Evolutionary conservation across 495 filamentous ascomycete genomes (phyloP).

Genomic region (Neurospora tetraspora): DNA sequence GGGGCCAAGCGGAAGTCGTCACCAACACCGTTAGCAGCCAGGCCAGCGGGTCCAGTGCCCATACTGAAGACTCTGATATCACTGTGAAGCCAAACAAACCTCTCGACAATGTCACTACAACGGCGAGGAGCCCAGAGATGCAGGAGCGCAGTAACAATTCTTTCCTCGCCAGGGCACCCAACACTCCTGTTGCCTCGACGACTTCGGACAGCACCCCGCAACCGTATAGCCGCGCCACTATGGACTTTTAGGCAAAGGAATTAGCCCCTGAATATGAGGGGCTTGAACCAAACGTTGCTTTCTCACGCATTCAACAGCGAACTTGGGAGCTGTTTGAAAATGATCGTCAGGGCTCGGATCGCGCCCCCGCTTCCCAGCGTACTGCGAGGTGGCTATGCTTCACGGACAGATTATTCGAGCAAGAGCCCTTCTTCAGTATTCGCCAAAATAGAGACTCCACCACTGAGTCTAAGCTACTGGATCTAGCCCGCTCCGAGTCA

Average conservation of each 20-base stretch:
- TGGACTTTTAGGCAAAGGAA: not conserved
- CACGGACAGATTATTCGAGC: not conserved
- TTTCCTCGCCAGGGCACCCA: constrained; percentile 1
- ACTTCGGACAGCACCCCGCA: not conserved
- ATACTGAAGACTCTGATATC: not conserved
- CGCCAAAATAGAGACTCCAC: not conserved
- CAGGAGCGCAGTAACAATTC: constrained; percentile 19
- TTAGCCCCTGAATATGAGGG: not conserved
- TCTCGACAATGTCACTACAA: not conserved
- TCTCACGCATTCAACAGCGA: not conserved
- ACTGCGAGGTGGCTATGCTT: not conserved
- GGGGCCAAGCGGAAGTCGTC: not conserved
- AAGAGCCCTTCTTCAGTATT: not conserved
- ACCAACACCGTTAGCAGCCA: constrained; percentile 2
- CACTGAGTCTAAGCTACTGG: not conserved
- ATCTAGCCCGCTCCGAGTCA: not conserved
- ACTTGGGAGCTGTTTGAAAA: not conserved
- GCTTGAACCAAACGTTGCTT: not conserved
- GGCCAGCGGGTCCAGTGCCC: not conserved
- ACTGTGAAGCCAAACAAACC: not conserved
- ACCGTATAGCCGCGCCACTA: not conserved
- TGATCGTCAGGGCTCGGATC: not conserved
- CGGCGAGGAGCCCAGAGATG: constrained; percentile 26
- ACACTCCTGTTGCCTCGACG: not conserved
- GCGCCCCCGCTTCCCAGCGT: not conserved